Evolutionary conservation across 192 early-diverging fungal species (phyloP).

Genomic region (Obelidium mucronatum): DNA sequence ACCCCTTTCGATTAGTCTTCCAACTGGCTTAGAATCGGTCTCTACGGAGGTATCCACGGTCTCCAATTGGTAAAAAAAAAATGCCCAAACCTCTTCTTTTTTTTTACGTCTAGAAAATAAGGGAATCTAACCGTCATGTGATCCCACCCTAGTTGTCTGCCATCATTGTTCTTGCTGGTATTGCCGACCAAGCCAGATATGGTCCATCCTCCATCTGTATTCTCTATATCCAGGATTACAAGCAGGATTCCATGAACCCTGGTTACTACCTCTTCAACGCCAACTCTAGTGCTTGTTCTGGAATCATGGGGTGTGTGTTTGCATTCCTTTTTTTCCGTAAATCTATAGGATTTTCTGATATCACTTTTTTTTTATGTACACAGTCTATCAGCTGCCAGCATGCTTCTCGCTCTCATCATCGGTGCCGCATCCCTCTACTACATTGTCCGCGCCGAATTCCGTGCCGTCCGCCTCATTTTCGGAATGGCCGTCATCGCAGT

Average conservation of each 20-base stretch:
- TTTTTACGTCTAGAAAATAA: too few relatives aligned
- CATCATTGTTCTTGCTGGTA: slow-evolving; percentile 37
- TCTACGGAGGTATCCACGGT: slow-evolving; percentile 34
- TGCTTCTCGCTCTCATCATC: slow-evolving; percentile 34
- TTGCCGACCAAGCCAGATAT: slow-evolving; percentile 44
- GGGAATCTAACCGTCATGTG: too few relatives aligned
- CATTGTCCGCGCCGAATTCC: slow-evolving; percentile 36
- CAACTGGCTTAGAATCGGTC: slow-evolving; percentile 38
- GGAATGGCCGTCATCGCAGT: slow-evolving; percentile 41
- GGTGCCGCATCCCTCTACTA: slow-evolving; percentile 41
- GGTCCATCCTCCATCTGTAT: slow-evolving; percentile 40
- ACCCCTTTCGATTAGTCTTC: slow-evolving; percentile 14
- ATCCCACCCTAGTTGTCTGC: slow-evolving; percentile 19
- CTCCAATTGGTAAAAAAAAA: slow-evolving; percentile 33
- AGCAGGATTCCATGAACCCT: slow-evolving; percentile 23
- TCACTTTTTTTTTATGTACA: not conserved
- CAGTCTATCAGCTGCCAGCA: slow-evolving; percentile 31
- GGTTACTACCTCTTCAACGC: slow-evolving; percentile 42
- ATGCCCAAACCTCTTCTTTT: too few relatives aligned
- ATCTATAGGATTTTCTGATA: not conserved
- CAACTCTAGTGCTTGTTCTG: slow-evolving; percentile 30
- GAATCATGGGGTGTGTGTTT: slow-evolving; percentile 34
- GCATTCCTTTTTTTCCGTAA: not conserved
- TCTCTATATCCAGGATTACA: slow-evolving; percentile 39
- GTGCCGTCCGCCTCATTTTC: slow-evolving; percentile 41